Percentiles rank a stretch among this genome's conserved stretches.
Evolutionary conservation across 768 basidiomycete genomes (phyloP).

Genomic region (Amanita rimosa): DNA sequence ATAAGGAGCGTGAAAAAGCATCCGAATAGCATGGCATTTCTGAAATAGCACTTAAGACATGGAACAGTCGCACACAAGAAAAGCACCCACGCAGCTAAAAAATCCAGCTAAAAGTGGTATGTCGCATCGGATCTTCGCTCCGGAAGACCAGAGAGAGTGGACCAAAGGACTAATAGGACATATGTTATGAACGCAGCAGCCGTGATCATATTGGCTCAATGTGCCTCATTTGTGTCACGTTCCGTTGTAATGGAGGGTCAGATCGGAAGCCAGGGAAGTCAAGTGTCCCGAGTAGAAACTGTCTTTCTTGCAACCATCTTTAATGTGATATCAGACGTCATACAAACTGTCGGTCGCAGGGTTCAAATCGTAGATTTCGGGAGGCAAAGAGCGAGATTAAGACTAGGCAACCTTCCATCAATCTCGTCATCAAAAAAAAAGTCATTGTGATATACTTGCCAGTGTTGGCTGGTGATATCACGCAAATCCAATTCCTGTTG

Average conservation of each 20-base stretch:
- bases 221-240: neutral
- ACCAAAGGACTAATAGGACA: neutral
- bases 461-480: neutral
- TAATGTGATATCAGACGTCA: conserved; percentile 3
- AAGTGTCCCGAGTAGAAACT: neutral
- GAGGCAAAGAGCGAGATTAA: conserved; percentile 5
- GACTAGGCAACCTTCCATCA: neutral
- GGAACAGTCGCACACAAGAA: neutral
- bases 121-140: neutral
- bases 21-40: neutral
- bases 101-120: neutral
- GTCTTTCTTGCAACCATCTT: neutral
- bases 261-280: neutral
- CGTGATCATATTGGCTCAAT: neutral
- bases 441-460: neutral
- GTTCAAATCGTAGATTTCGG: conserved; percentile 4
- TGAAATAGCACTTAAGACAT: neutral
- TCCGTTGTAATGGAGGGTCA: neutral
- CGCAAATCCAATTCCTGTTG: neutral
- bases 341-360: conserved; percentile 1
- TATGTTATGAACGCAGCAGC: neutral
- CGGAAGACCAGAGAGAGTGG: neutral
- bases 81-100: neutral
- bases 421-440: neutral
- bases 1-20: neutral